Conservation (phyloP, 768 basidiomycete species). For the Tylopilus cervinicoccineus region DNA sequence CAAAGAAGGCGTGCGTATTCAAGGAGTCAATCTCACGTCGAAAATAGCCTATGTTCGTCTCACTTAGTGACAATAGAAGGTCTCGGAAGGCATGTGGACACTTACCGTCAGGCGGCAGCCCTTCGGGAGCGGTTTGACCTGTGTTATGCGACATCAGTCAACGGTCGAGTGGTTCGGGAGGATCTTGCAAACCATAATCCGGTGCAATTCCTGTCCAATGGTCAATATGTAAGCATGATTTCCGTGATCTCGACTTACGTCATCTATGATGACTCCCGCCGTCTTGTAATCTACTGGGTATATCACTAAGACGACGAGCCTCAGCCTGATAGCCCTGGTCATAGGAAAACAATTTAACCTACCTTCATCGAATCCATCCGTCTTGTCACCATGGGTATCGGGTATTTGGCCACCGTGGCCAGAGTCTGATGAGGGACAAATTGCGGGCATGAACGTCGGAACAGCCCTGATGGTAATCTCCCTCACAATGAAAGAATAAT, state of each 20-base stretch:
- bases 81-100: not conserved
- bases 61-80: not conserved
- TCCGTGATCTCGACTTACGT: slow-evolving; percentile 40
- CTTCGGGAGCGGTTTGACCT: slow-evolving; percentile 52
- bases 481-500: slow-evolving; percentile 68
- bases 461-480: not conserved
- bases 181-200: slow-evolving; percentile 34
- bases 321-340: not conserved
- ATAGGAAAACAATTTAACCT: not conserved
- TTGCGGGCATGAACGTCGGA: not conserved
- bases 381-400: slow-evolving; percentile 75
- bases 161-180: not conserved
- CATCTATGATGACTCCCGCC: slow-evolving; percentile 75
- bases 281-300: slow-evolving; percentile 85
- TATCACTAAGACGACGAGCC: slow-evolving; percentile 50
- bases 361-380: slow-evolving; percentile 80
- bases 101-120: slow-evolving; percentile 64
- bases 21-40: slow-evolving; percentile 37
- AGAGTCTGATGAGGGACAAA: slow-evolving; percentile 52
- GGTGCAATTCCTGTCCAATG: slow-evolving; percentile 35
- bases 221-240: not conserved
- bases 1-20: not conserved
- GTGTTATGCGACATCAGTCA: slow-evolving; percentile 1
- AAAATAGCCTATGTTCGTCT: slow-evolving; percentile 36
- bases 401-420: slow-evolving; percentile 93